Conservation (phyloP, 805 yeast species). For the Saccharomyces jurei region DNA sequence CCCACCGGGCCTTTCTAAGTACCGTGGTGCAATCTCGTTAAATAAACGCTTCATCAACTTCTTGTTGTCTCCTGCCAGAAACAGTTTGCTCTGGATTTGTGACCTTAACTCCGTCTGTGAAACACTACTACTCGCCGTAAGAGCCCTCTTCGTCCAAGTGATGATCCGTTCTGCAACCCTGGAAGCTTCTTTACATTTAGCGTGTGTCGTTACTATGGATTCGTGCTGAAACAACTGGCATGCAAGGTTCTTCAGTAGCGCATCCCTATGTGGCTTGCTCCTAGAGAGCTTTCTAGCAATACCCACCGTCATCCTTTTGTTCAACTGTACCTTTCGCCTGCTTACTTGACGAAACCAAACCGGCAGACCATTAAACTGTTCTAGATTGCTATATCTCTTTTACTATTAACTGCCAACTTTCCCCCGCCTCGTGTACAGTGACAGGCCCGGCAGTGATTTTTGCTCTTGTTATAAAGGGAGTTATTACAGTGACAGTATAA, state of each 20-base stretch:
- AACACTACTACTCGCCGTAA: constrained; percentile 16
- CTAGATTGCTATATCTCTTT: background rate
- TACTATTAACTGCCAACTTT: background rate
- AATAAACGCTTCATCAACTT: constrained; percentile 56
- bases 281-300: constrained; percentile 30
- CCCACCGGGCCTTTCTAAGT: constrained; percentile 60
- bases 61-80: constrained; percentile 39
- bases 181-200: constrained; percentile 67
- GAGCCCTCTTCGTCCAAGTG: constrained; percentile 43
- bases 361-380: background rate
- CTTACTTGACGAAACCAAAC: background rate
- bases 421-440: background rate
- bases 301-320: constrained; percentile 23
- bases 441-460: background rate
- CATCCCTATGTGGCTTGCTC: constrained; percentile 43
- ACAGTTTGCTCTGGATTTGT: constrained; percentile 35
- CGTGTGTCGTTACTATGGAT: constrained; percentile 61
- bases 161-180: constrained; percentile 56
- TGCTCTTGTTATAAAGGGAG: background rate
- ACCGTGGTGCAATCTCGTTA: constrained; percentile 57
- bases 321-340: background rate
- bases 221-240: constrained; percentile 64
- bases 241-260: constrained; percentile 56
- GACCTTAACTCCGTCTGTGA: constrained; percentile 8
- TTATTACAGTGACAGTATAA: background rate